These are phyloP conservation scores for Paecilomyces niveus DNA, from an alignment of 2,329 filamentous ascomycete genomes.

Conservation along the genomic window DNA sequence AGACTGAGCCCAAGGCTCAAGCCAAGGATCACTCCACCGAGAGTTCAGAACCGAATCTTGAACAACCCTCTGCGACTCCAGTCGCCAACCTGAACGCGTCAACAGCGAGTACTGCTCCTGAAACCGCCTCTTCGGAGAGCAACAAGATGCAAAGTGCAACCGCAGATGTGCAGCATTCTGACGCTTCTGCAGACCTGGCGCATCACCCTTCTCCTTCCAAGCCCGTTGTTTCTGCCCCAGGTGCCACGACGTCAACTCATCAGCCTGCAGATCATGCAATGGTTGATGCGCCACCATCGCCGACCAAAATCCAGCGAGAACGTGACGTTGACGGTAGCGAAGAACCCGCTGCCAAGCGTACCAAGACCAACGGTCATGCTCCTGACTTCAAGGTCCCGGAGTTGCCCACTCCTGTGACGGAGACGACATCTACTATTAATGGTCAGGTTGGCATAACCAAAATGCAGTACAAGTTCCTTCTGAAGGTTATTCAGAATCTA, in stretches of 20 bases:
- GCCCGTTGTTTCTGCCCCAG: slow-evolving; percentile 8
- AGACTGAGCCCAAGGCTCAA: background rate
- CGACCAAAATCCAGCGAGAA: slow-evolving; percentile 61
- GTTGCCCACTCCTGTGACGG: slow-evolving; percentile 30
- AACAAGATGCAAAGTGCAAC: slow-evolving; percentile 1
- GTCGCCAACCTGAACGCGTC: background rate
- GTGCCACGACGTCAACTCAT: slow-evolving; percentile 10
- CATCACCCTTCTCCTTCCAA: slow-evolving; percentile 24
- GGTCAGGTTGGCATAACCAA: slow-evolving; percentile 28
- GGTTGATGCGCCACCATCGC: slow-evolving; percentile 46
- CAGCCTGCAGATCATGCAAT: slow-evolving; percentile 42
- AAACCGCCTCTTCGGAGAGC: background rate
- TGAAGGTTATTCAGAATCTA: slow-evolving; percentile 39
- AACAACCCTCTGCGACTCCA: background rate
- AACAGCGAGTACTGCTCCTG: background rate
- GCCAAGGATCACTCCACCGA: background rate
- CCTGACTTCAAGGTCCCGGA: slow-evolving; percentile 40
- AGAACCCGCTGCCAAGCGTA: slow-evolving; percentile 70
- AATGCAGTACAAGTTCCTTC: slow-evolving; percentile 36
- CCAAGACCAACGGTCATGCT: slow-evolving; percentile 59
- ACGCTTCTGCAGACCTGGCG: slow-evolving; percentile 23
- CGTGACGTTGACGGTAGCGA: slow-evolving; percentile 63
- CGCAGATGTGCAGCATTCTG: slow-evolving; percentile 5
- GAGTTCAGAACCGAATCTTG: background rate
- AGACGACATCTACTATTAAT: slow-evolving; percentile 10